Evolutionary conservation across 2,329 filamentous ascomycete genomes (phyloP), one percentile per base, ranked within the genome.

Genomic region (Myriosclerotinia duriaeana): DNA sequence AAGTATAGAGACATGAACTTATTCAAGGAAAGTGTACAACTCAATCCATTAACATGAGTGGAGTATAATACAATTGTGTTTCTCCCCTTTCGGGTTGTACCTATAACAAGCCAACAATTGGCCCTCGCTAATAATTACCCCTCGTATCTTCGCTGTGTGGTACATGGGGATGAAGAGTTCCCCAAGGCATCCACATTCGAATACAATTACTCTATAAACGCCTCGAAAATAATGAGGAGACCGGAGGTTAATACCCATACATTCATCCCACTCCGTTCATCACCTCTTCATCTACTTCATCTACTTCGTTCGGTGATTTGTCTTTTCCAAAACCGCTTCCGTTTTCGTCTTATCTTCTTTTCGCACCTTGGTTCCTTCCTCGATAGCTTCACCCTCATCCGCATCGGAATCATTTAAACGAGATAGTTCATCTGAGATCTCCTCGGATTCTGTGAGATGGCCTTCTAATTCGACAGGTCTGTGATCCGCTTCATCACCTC

Each of bases 401-500:
- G 15, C 56, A 8, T 69, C 69, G 36, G 66, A 69, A 52, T 71
- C 71, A 52, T 69, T 67, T 63, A 72, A 36, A 22, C 67, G 66
- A 22, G 60, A 46, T 34, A 69, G 42, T 36, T 69, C 68, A 50
- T 67, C 66, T 2, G 38, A 48, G 34, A 69, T 65, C 30, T 68
- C 66, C 40, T 69, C 68, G 0, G 38, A 44, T 54, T 69, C 71
- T 7, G 74, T 75, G 4, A 76, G 66, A 52, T 73, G 72, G 5
- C 74, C 74, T 66, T 71, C 69, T 1, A 67, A 58, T 59, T 75
- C 72, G 48, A 63, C 67, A 4, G 66, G 54, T 44, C 70, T 61
- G 59, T 80, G 79, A 5, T 82, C 77, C 0, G 82, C 77, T 11
- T 82, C 75, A 66, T 96, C 92, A 11, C 90, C 90, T 15, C 93